Percentiles rank a stretch among this genome's conserved stretches.
Evolutionary conservation across 495 filamentous ascomycete genomes (phyloP).

Genomic region (Halenospora varia): DNA sequence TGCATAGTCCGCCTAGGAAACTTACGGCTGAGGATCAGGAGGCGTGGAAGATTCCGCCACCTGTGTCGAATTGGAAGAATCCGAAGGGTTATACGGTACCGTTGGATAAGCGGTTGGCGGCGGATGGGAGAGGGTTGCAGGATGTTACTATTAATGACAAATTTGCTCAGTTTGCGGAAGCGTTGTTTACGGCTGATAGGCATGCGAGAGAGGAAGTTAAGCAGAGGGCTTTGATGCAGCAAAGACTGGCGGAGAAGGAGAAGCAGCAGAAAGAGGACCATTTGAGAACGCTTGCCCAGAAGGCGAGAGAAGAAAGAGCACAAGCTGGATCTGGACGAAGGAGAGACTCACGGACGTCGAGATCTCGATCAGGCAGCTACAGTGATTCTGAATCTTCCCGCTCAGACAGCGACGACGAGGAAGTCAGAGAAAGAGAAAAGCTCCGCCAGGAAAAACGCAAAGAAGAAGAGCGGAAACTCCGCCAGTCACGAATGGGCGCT

Average conservation of each 20-base stretch:
- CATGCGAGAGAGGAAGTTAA: constrained; percentile 95
- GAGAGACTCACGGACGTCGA: constrained; percentile 31
- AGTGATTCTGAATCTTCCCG: constrained; percentile 53
- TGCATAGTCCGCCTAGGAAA: constrained; percentile 94
- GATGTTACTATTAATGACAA: constrained; percentile 99
- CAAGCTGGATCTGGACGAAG: constrained; percentile 50
- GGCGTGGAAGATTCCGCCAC: constrained; percentile 91
- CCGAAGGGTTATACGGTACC: constrained; percentile 97
- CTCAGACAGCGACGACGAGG: constrained; percentile 69
- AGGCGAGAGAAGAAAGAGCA: constrained; percentile 78
- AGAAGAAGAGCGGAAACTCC: constrained; percentile 83
- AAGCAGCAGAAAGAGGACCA: constrained; percentile 91
- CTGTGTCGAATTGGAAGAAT: constrained; percentile 99
- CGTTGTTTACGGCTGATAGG: constrained; percentile 87
- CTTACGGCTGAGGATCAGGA: constrained; percentile 97
- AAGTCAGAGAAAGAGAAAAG: constrained; percentile 69
- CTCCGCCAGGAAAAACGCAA: constrained; percentile 72
- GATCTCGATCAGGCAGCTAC: constrained; percentile 45
- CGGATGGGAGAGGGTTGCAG: constrained; percentile 86
- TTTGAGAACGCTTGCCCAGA: constrained; percentile 82
- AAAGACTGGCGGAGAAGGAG: constrained; percentile 94
- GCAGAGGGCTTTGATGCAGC: constrained; percentile 91
- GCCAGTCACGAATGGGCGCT: constrained; percentile 92
- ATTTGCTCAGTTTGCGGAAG: constrained; percentile 94
- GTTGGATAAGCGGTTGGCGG: constrained; percentile 93